These are phyloP conservation scores for Leccinum disarticulatum DNA, from an alignment of 768 basidiomycete genomes.

Conservation along the genomic window DNA sequence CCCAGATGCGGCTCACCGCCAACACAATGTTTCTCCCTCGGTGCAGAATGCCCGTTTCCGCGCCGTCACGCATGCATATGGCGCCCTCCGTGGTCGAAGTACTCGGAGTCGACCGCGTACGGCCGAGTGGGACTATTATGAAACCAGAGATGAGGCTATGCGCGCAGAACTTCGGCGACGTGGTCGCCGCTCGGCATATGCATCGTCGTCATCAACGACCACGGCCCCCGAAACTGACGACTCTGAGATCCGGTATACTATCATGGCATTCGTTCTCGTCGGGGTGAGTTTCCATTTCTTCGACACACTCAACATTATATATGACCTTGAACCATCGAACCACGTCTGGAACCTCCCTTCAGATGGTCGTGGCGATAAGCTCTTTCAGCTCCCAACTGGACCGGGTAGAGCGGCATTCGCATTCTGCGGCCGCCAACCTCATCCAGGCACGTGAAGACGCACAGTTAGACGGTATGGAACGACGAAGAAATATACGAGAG, in stretches of 20 bases:
- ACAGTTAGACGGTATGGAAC: constrained; percentile 50
- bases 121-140: constrained; percentile 3
- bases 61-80: constrained; percentile 63
- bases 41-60: constrained; percentile 63
- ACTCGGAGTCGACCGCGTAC: neutral
- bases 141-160: constrained; percentile 38
- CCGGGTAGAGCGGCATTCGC: constrained; percentile 43
- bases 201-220: constrained; percentile 27
- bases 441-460: constrained; percentile 60
- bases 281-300: constrained; percentile 13
- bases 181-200: constrained; percentile 25
- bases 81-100: constrained; percentile 31
- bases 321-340: neutral
- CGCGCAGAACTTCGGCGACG: constrained; percentile 54
- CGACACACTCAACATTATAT: neutral
- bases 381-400: constrained; percentile 29
- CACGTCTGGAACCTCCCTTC: neutral
- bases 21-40: constrained; percentile 39
- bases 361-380: constrained; percentile 12
- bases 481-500: constrained; percentile 50
- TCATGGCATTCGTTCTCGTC: constrained; percentile 12
- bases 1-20: constrained; percentile 55
- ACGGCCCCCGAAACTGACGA: neutral
- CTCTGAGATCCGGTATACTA: constrained; percentile 10
- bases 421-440: constrained; percentile 55